Conservation (phyloP, 345 rosid species). For the Carallia brachiata region DNA sequence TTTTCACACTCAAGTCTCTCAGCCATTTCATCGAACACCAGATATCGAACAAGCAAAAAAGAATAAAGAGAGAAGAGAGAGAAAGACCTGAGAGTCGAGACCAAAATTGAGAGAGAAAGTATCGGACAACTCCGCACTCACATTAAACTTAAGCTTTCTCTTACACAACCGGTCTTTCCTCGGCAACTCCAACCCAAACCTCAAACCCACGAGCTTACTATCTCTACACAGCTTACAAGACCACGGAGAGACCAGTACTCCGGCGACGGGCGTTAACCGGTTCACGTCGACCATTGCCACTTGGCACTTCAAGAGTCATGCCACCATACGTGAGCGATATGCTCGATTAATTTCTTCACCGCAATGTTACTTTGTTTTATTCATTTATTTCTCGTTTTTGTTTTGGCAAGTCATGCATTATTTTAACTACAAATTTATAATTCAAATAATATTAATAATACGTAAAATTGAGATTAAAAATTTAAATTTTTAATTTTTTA, state of each 20-base stretch:
- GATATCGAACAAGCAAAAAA: not conserved
- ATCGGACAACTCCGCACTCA: conserved; percentile 58
- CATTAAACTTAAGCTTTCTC: conserved; percentile 46
- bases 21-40: conserved; percentile 26
- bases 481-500: too few relatives aligned
- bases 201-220: conserved; percentile 25
- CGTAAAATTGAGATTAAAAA: too few relatives aligned
- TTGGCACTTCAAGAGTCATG: conserved; percentile 51
- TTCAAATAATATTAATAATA: too few relatives aligned
- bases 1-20: conserved; percentile 6
- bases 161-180: conserved; percentile 31
- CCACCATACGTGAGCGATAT: conserved; percentile 37
- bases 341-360: not conserved
- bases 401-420: too few relatives aligned
- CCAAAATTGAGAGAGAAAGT: conserved; percentile 53
- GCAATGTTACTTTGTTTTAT: not conserved
- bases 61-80: conserved; percentile 1
- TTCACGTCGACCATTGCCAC: conserved; percentile 47
- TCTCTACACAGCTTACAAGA: conserved; percentile 29
- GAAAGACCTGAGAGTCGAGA: conserved; percentile 71
- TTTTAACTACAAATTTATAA: too few relatives aligned
- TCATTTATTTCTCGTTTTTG: not conserved
- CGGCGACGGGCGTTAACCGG: conserved; percentile 47
- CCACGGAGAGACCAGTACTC: conserved; percentile 31
- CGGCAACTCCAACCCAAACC: conserved; percentile 26